Evolutionary conservation across 2,329 filamentous ascomycete genomes (phyloP).

Genomic region (Sclerotinia spermophila): DNA sequence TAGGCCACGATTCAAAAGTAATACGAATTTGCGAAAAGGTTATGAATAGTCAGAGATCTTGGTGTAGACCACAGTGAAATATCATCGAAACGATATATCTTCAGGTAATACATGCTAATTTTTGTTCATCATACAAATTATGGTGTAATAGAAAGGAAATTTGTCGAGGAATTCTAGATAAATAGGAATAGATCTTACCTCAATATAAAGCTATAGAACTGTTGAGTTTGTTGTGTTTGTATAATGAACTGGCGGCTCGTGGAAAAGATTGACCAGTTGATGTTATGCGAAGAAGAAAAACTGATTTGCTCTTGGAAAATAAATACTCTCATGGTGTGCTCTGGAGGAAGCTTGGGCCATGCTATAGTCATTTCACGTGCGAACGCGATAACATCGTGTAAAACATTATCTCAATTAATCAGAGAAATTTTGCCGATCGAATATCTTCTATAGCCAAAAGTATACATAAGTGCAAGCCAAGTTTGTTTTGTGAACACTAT

Average conservation of each 20-base stretch:
- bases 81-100: constrained; percentile 45
- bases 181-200: constrained; percentile 22
- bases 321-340: not conserved
- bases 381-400: constrained; percentile 1
- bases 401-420: not conserved
- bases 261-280: not conserved
- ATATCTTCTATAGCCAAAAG: not conserved
- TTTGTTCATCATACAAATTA: constrained; percentile 37
- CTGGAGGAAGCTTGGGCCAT: not conserved
- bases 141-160: not conserved
- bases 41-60: constrained; percentile 61
- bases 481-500: constrained; percentile 23
- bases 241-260: not conserved
- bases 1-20: not conserved
- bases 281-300: not conserved
- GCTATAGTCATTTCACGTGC: not conserved
- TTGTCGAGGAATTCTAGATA: not conserved
- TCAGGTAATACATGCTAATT: constrained; percentile 45
- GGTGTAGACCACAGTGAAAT: constrained; percentile 56
- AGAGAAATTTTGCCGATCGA: constrained; percentile 6
- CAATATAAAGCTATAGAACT: not conserved
- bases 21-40: not conserved
- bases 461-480: constrained; percentile 4
- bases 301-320: too few species aligned
- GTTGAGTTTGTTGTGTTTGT: not conserved